Evolutionary conservation across 2,329 filamentous ascomycete species (phyloP).

Genomic region (Hypoxylon rubiginosum): DNA sequence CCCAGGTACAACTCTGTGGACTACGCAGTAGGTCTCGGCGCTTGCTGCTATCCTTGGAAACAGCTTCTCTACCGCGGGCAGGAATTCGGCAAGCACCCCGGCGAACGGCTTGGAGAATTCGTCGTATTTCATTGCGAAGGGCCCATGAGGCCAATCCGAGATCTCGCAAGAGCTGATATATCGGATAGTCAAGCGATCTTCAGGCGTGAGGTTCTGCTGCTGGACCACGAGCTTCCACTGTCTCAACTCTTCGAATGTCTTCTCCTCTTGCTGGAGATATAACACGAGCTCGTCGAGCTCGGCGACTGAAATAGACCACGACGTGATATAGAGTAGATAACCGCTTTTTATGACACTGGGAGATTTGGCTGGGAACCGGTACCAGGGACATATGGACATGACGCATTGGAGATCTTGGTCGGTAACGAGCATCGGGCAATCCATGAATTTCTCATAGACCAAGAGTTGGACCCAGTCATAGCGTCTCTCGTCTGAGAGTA

Average conservation of each 20-base stretch:
- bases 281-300: not conserved
- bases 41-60: not conserved
- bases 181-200: slow-evolving; percentile 5
- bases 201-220: too few species aligned
- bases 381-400: not conserved
- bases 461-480: not conserved
- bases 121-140: not conserved
- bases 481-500: not conserved
- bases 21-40: not conserved
- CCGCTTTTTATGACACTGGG: not conserved
- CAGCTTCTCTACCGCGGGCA: not conserved
- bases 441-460: not conserved
- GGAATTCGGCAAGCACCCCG: slow-evolving; percentile 14
- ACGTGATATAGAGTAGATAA: not conserved
- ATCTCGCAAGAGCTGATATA: slow-evolving; percentile 2
- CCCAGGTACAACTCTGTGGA: not conserved
- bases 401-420: not conserved
- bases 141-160: not conserved
- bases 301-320: not conserved
- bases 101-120: not conserved
- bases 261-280: slow-evolving; percentile 1
- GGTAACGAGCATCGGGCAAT: not conserved
- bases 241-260: slow-evolving; percentile 4
- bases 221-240: not conserved
- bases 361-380: not conserved